phyloP scores from a whole-genome alignment of 1,284 basidiomycete species.

The Microbotryum silenes-acaulis region DNA sequence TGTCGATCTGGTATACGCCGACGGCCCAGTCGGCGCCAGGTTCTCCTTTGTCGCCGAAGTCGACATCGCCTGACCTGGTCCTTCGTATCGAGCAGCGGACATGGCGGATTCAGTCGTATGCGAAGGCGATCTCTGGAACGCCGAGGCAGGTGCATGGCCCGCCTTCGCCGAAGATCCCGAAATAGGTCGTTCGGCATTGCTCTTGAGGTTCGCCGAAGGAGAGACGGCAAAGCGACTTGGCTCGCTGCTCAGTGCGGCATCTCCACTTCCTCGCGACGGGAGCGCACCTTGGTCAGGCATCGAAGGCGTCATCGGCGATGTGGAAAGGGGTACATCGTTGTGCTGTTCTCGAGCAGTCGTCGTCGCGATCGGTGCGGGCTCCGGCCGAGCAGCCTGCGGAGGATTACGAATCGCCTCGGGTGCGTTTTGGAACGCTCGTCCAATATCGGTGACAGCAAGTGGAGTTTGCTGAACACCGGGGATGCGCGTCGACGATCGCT shows the following conservation, averaged over 20 bases:
- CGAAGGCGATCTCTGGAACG: conserved; percentile 1
- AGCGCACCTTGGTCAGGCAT: neutral
- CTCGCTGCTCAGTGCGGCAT: neutral
- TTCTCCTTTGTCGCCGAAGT: no score
- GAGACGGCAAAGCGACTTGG: neutral
- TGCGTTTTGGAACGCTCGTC: conserved; percentile 5
- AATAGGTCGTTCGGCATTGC: neutral
- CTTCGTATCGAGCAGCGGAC: no score
- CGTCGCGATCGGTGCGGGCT: neutral
- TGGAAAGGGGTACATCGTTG: neutral
- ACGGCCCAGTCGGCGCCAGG: no score
- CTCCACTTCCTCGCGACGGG: neutral
- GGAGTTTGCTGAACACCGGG: conserved; percentile 26
- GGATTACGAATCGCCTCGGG: conserved; percentile 4
- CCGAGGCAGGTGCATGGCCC: neutral
- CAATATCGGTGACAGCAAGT: conserved; percentile 22
- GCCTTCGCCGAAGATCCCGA: neutral
- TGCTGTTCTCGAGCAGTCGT: neutral
- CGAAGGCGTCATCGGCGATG: neutral
- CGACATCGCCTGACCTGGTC: no score
- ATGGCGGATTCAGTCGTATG: no score
- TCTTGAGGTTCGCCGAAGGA: neutral
- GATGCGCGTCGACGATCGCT: conserved; percentile 46
- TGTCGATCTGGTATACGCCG: neutral
- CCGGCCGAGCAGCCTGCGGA: neutral